These are phyloP conservation scores for Hanseniaspora guilliermondii DNA, from an alignment of 805 yeast species.

Conservation along the genomic window DNA sequence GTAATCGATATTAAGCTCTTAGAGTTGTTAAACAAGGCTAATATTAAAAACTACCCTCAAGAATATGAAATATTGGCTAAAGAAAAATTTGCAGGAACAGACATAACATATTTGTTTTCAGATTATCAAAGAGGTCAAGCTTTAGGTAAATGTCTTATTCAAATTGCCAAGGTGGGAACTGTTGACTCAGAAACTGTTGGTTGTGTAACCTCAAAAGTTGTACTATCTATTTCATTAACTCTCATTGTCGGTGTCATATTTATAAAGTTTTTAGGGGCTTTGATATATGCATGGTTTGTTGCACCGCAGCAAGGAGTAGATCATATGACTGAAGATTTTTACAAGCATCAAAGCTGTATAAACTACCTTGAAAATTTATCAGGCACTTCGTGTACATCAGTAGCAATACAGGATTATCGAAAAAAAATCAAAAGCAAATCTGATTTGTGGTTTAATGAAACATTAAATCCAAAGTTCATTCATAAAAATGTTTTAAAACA, in stretches of 20 bases:
- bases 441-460: constrained; percentile 25
- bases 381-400: constrained; percentile 33
- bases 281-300: constrained; percentile 77
- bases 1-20: constrained; percentile 72
- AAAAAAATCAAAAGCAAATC: background rate
- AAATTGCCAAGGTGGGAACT: constrained; percentile 77
- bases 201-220: constrained; percentile 81
- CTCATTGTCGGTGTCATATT: constrained; percentile 74
- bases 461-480: constrained; percentile 46
- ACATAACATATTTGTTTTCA: constrained; percentile 59
- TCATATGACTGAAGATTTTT: constrained; percentile 46
- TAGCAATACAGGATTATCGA: constrained; percentile 50
- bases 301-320: constrained; percentile 73
- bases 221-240: constrained; percentile 64
- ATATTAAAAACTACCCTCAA: constrained; percentile 60
- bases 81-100: constrained; percentile 55
- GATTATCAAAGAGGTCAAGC: constrained; percentile 54
- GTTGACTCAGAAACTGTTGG: constrained; percentile 85
- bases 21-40: constrained; percentile 52
- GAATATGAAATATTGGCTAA: constrained; percentile 55
- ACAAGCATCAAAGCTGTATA: constrained; percentile 54
- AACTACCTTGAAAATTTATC: constrained; percentile 68
- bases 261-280: constrained; percentile 69
- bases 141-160: constrained; percentile 64
- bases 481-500: constrained; percentile 79